Base-by-base conservation (phyloP, 2,329 filamentous ascomycete species). In the Penicillium olsonii region DNA sequence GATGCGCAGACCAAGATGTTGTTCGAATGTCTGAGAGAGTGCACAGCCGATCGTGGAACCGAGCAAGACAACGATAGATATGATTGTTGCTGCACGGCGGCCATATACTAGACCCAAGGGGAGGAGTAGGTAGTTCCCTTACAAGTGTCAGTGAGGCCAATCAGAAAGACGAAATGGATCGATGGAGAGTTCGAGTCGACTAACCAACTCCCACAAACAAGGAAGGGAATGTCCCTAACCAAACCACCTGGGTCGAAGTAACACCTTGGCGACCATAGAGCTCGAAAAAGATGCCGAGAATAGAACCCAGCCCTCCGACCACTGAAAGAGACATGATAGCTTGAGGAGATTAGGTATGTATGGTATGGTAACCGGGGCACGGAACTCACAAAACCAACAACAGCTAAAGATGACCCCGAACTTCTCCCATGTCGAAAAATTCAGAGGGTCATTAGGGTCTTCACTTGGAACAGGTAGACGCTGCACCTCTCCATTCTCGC, bases 171-270 rank as follows among this genome's bases (percentile, higher is more conserved):
- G 11, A 11, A 11, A 31, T 31, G 12, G 11, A 31, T 24, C 5
- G 12, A n/a, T 6, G 29, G 29, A 31, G 11, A 5, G 5, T 31
- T 14, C 27, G 10, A 14, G 12, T 4, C 7, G n/a, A n/a, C 61
- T 54, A 55, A 64, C 70, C 71, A 20, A 73, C 59, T 15, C 70
- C 70, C 42, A 74, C 72, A 45, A 72, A 72, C 7, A 75, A 53
- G 2, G 68, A 68, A 0, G 72, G 71, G 34, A 70, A 68, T 0
- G 68, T 73, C 1, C 66, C 58, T n/a, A 74, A 48, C 54, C 68
- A 65, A 37, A 67, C 63, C 2, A 71, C 59, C 11, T 73, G 35
- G 9, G 55, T 59, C 37, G 20, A 60, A 55, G 31, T 70, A 54
- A 45, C 61, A 4, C 60, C 60, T 29, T 56, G 48, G 8, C 46